Conservation (phyloP, 1,284 basidiomycete genomes). For the Naganishia cerealis region DNA sequence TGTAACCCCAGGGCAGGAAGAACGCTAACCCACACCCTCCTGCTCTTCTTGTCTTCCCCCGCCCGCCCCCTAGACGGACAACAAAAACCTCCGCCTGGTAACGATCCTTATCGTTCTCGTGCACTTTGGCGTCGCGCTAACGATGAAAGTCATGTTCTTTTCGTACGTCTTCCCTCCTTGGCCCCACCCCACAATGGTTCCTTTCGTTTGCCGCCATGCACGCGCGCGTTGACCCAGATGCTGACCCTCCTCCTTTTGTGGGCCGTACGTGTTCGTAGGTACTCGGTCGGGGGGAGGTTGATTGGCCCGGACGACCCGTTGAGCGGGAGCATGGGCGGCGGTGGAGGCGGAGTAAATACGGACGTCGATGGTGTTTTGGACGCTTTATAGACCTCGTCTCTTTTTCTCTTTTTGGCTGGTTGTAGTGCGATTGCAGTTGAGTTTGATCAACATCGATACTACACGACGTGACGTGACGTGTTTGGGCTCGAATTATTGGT, state of each 20-base stretch:
- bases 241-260: not conserved
- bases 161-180: constrained; percentile 58
- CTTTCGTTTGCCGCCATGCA: not conserved
- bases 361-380: constrained; percentile 22
- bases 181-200: not conserved
- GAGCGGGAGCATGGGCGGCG: constrained; percentile 15
- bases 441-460: no score
- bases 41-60: not conserved
- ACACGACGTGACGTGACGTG: no score
- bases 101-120: constrained; percentile 69
- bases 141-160: constrained; percentile 85
- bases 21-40: not conserved
- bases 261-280: constrained; percentile 10
- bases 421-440: no score
- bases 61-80: constrained; percentile 64
- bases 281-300: constrained; percentile 42
- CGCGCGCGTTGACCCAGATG: constrained; percentile 3
- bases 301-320: constrained; percentile 44
- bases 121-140: constrained; percentile 72
- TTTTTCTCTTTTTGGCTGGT: not conserved
- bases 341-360: constrained; percentile 12
- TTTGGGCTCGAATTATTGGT: no score
- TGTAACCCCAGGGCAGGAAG: no score
- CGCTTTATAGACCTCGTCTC: not conserved
- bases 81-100: constrained; percentile 75